A percentile compares a stretch with the other conserved stretches of the same genome.
These are phyloP conservation scores for Colletotrichum orbiculare DNA, from an alignment of 2,329 filamentous ascomycete genomes.

Conservation along the genomic window DNA sequence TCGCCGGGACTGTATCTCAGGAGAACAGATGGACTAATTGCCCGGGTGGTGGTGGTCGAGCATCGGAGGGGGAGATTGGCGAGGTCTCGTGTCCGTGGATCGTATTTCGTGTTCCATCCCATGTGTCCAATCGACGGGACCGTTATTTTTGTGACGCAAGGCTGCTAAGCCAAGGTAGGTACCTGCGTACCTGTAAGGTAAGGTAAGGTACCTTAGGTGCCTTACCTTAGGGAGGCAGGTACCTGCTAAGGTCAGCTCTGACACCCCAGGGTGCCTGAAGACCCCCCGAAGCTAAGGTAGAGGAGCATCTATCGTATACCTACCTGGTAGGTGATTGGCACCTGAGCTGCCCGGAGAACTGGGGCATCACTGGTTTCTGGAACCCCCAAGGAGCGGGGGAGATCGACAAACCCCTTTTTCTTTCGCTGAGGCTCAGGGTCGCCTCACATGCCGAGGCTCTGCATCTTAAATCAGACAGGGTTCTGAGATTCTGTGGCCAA, in stretches of 20 bases:
- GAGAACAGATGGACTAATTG: neutral
- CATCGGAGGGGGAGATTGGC: constrained; percentile 9
- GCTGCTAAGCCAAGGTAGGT: constrained; percentile 2
- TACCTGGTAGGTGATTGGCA: neutral
- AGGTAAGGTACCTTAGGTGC: too few species aligned
- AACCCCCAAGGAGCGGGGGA: constrained; percentile 16
- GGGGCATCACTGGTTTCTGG: constrained; percentile 16
- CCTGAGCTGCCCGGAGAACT: constrained; percentile 12
- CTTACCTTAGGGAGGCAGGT: too few species aligned
- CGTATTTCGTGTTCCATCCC: constrained; percentile 21
- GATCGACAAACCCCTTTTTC: constrained; percentile 25
- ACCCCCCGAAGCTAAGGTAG: neutral
- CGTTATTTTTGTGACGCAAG: constrained; percentile 32
- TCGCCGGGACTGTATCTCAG: neutral
- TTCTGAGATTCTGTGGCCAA: neutral
- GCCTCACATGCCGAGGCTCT: constrained; percentile 8
- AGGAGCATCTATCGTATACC: neutral
- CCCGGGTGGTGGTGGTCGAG: neutral
- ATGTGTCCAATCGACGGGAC: constrained; percentile 22
- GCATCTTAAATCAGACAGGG: neutral
- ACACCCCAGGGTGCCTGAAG: constrained; percentile 5
- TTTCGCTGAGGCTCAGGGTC: constrained; percentile 11
- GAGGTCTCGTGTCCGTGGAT: constrained; percentile 33
- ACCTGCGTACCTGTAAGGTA: too few species aligned
- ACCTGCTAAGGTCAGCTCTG: constrained; percentile 25